A percentile compares a stretch with the other conserved stretches of the same genome.
Evolutionary conservation across 768 basidiomycete species (phyloP).

Genomic region (Basidioascus undulatus): DNA sequence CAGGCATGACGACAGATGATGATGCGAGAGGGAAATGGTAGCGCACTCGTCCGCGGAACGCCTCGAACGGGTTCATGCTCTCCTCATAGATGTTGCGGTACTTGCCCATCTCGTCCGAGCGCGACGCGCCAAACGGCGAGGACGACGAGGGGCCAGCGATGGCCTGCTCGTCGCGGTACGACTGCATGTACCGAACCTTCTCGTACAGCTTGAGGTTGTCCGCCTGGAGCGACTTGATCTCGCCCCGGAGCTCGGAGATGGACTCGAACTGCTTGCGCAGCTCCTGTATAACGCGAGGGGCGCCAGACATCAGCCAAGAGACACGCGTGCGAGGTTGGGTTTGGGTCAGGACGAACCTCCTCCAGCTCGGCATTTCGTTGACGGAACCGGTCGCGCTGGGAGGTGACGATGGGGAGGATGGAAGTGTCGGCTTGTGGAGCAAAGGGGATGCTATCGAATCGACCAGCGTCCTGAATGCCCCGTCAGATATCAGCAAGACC

Average conservation of each 20-base stretch:
- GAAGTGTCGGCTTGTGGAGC: conserved; percentile 39
- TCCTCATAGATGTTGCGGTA: conserved; percentile 86
- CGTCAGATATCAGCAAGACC: no score
- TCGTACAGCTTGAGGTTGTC: conserved; percentile 97
- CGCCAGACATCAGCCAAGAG: conserved; percentile 1
- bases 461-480: no score
- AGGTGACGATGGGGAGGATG: conserved; percentile 93
- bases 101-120: conserved; percentile 52
- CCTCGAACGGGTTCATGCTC: conserved; percentile 94
- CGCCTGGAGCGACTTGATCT: conserved; percentile 71
- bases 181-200: conserved; percentile 97
- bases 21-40: not conserved
- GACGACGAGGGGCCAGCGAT: conserved; percentile 38
- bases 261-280: conserved; percentile 83
- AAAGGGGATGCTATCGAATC: no score
- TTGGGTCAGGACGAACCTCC: conserved; percentile 35
- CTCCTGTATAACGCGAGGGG: conserved; percentile 29
- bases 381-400: conserved; percentile 90
- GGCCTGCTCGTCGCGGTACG: conserved; percentile 54
- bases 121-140: conserved; percentile 4
- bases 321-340: not conserved
- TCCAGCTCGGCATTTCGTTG: conserved; percentile 92
- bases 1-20: not conserved
- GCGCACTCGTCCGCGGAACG: conserved; percentile 75
- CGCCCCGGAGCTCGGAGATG: conserved; percentile 76